Conservation (phyloP, 2,329 filamentous ascomycete species). For the Talaromyces verruculosus region DNA sequence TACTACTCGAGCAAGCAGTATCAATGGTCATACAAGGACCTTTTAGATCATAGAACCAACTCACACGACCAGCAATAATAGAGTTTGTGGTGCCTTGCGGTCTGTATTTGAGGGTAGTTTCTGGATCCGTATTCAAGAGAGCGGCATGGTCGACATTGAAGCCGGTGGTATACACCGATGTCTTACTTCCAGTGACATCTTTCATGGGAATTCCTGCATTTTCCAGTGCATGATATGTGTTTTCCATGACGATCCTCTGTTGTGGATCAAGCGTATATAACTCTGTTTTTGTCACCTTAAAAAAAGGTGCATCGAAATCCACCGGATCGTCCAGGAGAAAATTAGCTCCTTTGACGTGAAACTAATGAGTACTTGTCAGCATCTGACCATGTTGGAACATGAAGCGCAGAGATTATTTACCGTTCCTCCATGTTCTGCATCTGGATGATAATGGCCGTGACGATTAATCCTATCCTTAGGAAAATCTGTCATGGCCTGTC, state of each 20-base stretch:
- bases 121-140: slow-evolving; percentile 21
- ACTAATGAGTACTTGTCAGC: background rate
- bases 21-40: slow-evolving; percentile 24
- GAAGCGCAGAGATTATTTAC: slow-evolving; percentile 10
- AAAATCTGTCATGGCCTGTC: slow-evolving; percentile 35
- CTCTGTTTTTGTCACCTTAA: slow-evolving; percentile 20
- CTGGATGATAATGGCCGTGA: slow-evolving; percentile 41
- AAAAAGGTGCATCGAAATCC: slow-evolving; percentile 35
- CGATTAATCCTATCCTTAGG: slow-evolving; percentile 39
- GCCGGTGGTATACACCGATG: slow-evolving; percentile 35
- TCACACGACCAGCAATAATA: slow-evolving; percentile 36
- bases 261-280: slow-evolving; percentile 20
- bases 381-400: background rate
- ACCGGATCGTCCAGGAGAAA: slow-evolving; percentile 27
- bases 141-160: slow-evolving; percentile 34
- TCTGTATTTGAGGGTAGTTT: slow-evolving; percentile 24
- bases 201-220: slow-evolving; percentile 33
- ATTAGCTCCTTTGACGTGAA: slow-evolving; percentile 25
- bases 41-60: slow-evolving; percentile 22
- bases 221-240: slow-evolving; percentile 23
- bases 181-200: slow-evolving; percentile 32
- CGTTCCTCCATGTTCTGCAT: slow-evolving; percentile 37
- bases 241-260: slow-evolving; percentile 34
- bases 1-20: slow-evolving; percentile 26
- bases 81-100: slow-evolving; percentile 30